Conservation (phyloP, 2,329 filamentous ascomycete species). For the Penicillium sp. region DNA sequence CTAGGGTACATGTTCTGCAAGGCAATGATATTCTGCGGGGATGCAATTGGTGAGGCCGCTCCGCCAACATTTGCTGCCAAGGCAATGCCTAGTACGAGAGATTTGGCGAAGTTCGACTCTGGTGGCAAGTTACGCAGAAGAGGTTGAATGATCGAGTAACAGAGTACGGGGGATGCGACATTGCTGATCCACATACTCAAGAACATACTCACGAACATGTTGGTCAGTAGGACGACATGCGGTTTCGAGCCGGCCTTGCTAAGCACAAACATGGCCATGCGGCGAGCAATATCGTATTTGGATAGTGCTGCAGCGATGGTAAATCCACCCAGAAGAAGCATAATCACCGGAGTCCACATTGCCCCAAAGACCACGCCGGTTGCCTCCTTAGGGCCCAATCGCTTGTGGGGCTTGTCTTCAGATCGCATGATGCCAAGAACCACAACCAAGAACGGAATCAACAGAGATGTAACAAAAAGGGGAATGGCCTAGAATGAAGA, state of each 20-base stretch:
- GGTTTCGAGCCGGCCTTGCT: slow-evolving; percentile 95
- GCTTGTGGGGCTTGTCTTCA: slow-evolving; percentile 67
- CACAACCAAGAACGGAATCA: slow-evolving; percentile 92
- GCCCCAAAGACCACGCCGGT: slow-evolving; percentile 84
- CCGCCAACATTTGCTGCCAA: slow-evolving; percentile 94
- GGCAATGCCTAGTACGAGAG: slow-evolving; percentile 91
- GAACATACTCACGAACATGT: slow-evolving; percentile 98
- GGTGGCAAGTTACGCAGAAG: slow-evolving; percentile 89
- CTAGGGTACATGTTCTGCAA: slow-evolving; percentile 91
- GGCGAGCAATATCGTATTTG: slow-evolving; percentile 97
- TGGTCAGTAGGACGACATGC: slow-evolving; percentile 85
- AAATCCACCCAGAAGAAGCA: slow-evolving; percentile 94
- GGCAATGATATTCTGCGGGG: slow-evolving; percentile 95
- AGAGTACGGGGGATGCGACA: slow-evolving; percentile 92
- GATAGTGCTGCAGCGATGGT: slow-evolving; percentile 92
- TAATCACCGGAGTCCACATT: slow-evolving; percentile 99
- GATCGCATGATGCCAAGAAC: slow-evolving; percentile 79
- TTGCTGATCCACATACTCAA: slow-evolving; percentile 99
- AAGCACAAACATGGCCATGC: slow-evolving; percentile 92
- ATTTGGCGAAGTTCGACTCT: slow-evolving; percentile 91
- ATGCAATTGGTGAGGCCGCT: slow-evolving; percentile 94
- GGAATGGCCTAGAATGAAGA: slow-evolving; percentile 70
- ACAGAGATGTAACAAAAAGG: slow-evolving; percentile 90
- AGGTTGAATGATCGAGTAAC: slow-evolving; percentile 97
- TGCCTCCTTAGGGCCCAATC: slow-evolving; percentile 77